These are phyloP conservation scores for Chlamydomonas eustigma DNA, from an alignment of 139 green algal genomes.

Conservation along the genomic window DNA sequence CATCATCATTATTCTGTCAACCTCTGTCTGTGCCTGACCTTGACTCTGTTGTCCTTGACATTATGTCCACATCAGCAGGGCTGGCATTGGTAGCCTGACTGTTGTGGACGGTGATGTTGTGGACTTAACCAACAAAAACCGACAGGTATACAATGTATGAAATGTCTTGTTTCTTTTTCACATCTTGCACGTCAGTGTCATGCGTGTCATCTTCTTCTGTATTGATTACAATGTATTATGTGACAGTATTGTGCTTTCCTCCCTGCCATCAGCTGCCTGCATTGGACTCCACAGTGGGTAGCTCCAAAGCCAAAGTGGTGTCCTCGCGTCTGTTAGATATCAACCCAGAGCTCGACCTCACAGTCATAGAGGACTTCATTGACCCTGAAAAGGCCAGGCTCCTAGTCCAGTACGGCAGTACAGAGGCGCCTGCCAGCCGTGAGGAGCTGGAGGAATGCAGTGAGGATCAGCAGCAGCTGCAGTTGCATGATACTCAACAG, in stretches of 20 bases:
- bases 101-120: conserved; percentile 46
- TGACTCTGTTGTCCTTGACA: no score
- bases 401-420: conserved; percentile 3
- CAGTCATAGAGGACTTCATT: conserved; percentile 12
- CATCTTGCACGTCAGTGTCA: no score
- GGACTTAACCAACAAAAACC: conserved; percentile 54
- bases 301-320: conserved; percentile 39
- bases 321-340: conserved; percentile 44
- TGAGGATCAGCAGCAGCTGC: conserved; percentile 9
- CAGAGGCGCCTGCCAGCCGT: no score
- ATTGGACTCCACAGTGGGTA: conserved; percentile 37
- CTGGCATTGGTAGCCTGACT: conserved; percentile 36
- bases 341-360: conserved; percentile 42
- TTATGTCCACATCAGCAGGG: conserved; percentile 12
- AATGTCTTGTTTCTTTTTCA: no score
- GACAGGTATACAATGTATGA: no score
- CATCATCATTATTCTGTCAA: no score
- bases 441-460: background rate
- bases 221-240: no score
- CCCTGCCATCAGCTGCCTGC: conserved; percentile 37
- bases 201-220: no score
- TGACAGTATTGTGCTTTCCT: background rate
- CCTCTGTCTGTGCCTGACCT: no score
- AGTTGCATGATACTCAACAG: background rate
- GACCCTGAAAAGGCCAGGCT: background rate